phyloP scores from a whole-genome alignment of 441 rosid species.

The Euphorbia schlechtendalii region DNA sequence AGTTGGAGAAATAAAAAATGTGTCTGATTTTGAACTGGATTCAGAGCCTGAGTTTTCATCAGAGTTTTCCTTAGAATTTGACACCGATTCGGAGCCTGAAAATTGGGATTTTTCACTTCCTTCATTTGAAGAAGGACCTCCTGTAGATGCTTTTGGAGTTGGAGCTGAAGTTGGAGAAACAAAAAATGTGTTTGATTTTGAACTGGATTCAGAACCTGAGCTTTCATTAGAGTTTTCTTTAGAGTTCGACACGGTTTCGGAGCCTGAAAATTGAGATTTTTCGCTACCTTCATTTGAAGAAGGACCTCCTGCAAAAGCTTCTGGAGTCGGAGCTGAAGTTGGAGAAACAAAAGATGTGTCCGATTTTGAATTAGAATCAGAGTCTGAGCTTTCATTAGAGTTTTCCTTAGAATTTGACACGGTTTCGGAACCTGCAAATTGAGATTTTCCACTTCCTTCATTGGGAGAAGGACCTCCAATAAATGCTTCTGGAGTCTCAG shows the following conservation, averaged over 20 bases:
- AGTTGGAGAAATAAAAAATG: background rate
- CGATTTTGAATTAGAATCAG: background rate
- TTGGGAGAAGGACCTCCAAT: background rate
- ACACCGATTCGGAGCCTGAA: too few relatives aligned
- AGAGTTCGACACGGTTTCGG: too few relatives aligned
- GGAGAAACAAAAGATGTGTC: background rate
- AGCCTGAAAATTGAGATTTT: too few relatives aligned
- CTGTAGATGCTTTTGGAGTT: background rate
- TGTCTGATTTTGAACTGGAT: background rate
- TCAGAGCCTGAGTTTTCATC: background rate
- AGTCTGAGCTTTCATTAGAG: background rate
- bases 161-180: background rate
- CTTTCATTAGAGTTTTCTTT: background rate
- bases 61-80: too few relatives aligned
- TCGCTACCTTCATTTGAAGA: background rate
- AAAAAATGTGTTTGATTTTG: background rate
- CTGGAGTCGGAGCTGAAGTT: background rate
- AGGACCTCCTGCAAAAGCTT: background rate
- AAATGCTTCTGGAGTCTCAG: background rate
- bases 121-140: background rate
- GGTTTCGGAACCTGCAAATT: background rate
- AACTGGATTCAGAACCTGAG: background rate
- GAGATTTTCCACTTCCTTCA: background rate
- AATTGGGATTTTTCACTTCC: too few relatives aligned
- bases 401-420: background rate